Percentiles rank a stretch among this genome's conserved stretches.
Evolutionary conservation across 495 filamentous ascomycete genomes (phyloP).

Genomic region (Aspergillus campestris): DNA sequence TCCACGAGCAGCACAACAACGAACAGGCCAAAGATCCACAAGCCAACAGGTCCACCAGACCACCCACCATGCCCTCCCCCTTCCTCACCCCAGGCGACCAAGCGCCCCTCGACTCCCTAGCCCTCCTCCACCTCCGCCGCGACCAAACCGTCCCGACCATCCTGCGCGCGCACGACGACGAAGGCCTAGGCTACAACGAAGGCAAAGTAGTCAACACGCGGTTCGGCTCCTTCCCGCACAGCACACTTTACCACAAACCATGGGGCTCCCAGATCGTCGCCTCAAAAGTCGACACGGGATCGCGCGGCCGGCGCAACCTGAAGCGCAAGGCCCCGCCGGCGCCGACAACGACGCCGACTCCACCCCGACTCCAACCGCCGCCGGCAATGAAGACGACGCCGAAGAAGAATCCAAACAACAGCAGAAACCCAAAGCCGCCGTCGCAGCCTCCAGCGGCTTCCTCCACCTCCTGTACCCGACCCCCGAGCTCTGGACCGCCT

Average conservation of each 20-base stretch:
- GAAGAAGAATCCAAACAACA: too few species aligned
- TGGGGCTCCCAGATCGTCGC: constrained; percentile 91
- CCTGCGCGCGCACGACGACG: constrained; percentile 50
- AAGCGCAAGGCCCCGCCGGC: constrained; percentile 45
- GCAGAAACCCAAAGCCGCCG: constrained; percentile 23
- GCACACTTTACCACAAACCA: constrained; percentile 66
- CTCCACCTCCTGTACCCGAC: constrained; percentile 85
- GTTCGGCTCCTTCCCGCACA: constrained; percentile 92
- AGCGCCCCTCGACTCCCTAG: constrained; percentile 50
- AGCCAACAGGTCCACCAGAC: not conserved
- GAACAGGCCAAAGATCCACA: not conserved
- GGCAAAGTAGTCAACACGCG: constrained; percentile 84
- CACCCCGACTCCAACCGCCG: constrained; percentile 4
- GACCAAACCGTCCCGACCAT: constrained; percentile 71
- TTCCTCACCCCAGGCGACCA: constrained; percentile 58
- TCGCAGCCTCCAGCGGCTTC: constrained; percentile 71
- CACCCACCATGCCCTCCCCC: constrained; percentile 46
- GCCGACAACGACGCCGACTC: constrained; percentile 16
- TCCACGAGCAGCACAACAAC: constrained; percentile 11
- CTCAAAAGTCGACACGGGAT: constrained; percentile 83
- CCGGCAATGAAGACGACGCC: too few species aligned
- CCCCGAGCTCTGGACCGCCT: constrained; percentile 85
- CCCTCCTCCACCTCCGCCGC: constrained; percentile 76
- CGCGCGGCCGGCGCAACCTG: constrained; percentile 49
- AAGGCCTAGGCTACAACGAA: constrained; percentile 64